These are phyloP conservation scores for Colletotrichum sp. DNA, from an alignment of 2,329 filamentous ascomycete genomes.

Conservation along the genomic window DNA sequence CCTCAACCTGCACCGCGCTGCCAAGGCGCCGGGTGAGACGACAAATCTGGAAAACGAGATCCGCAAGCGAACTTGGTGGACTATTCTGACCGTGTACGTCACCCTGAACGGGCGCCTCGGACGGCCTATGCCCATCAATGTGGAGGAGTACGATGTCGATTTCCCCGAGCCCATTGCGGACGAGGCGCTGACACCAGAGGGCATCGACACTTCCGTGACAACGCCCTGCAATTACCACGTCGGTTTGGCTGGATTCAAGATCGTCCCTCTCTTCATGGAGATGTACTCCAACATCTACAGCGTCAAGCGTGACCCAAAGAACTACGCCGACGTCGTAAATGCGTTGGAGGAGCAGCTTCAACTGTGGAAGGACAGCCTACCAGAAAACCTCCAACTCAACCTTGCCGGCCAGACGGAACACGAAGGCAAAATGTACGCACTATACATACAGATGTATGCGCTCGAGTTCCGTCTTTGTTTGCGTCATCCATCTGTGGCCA, in stretches of 20 bases:
- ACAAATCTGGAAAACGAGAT: conserved; percentile 73
- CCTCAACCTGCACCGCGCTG: conserved; percentile 75
- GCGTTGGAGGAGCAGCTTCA: conserved; percentile 69
- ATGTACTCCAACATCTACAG: conserved; percentile 81
- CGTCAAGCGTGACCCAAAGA: conserved; percentile 64
- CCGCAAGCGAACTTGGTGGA: conserved; percentile 81
- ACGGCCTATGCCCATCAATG: conserved; percentile 74
- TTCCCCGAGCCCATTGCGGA: conserved; percentile 76
- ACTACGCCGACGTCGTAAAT: conserved; percentile 68
- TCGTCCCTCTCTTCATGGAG: conserved; percentile 71
- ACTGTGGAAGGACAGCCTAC: conserved; percentile 68
- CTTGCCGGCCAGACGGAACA: conserved; percentile 33
- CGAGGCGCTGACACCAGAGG: conserved; percentile 69
- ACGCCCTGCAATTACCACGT: conserved; percentile 71
- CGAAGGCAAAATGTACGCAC: conserved; percentile 52
- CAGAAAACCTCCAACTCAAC: conserved; percentile 61
- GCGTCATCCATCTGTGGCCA: conserved; percentile 65
- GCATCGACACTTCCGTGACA: conserved; percentile 58
- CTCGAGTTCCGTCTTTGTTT: conserved; percentile 66
- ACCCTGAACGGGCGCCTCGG: conserved; percentile 79
- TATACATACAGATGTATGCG: conserved; percentile 58
- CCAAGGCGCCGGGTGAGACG: conserved; percentile 50
- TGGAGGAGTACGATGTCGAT: conserved; percentile 80
- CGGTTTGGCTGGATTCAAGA: conserved; percentile 69
- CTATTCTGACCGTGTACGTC: conserved; percentile 68